Base-by-base conservation (phyloP, 768 basidiomycete species). In the Pleurotus giganteus region DNA sequence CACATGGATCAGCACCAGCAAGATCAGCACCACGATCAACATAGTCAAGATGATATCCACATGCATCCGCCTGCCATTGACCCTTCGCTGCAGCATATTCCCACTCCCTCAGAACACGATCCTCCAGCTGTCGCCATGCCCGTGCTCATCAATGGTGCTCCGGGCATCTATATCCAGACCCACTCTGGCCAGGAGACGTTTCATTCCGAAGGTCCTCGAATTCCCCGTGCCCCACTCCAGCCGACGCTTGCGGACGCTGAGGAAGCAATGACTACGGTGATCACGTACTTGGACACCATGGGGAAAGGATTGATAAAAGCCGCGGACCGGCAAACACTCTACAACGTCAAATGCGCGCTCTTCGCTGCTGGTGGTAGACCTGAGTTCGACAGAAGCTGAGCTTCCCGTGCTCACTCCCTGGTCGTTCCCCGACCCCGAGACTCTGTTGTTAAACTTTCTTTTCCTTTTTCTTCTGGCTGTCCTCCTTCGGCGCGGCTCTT, bases 241-340 rank as follows among this genome's bases (percentile, higher is more conserved):
- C 75, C 79, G 17, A 72, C 76, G 46, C 62, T 76, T n/a, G 62
- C 67, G 0, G 79, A 83, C 47, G 84, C 79, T 2, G 79, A 85
- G 47, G 74, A 75, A 8, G 78, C 82, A 23, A 66, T 86, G 50
- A 75, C 81, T 63, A 80, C 71, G 58, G 70, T 87, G 54, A 73
- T 86, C 58, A 41, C 68, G 11, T 87, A 77, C 57, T 64, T 85
- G 57, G 80, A 85, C 63, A 63, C 63, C 28, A 53, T 57, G 15
- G 67, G 63, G 13, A 62, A 58, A 39, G 64, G 60, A 11, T 58
- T 76, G 21, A 54, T 75, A 47, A 61, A 65, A 21, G 32, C 52
- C 2, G 51, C 68, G 4, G 78, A 78, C 60, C 75, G 74, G 42
- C 65, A 65, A 47, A 64, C 64, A 24, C 78, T 86, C 39, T 58